Conservation (phyloP, 2,329 filamentous ascomycete genomes). For the Colletotrichum spaethianum region DNA sequence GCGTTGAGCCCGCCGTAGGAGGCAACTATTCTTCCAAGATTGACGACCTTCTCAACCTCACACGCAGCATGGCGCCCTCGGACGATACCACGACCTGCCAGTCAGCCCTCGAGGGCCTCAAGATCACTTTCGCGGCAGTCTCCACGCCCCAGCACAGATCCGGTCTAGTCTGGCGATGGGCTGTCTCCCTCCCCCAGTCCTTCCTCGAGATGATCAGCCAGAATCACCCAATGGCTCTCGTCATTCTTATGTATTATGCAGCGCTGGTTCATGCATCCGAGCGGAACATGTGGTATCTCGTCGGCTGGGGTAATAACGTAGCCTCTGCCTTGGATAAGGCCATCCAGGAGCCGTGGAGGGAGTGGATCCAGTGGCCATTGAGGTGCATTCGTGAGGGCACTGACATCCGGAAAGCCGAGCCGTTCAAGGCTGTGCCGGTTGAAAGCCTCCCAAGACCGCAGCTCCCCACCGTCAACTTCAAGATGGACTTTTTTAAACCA, state of each 20-base stretch:
- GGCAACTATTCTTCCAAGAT: constrained; percentile 32
- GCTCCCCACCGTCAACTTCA: constrained; percentile 4
- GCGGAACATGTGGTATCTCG: constrained; percentile 39
- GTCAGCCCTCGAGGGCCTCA: constrained; percentile 35
- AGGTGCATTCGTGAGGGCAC: constrained; percentile 30
- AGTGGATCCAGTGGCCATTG: constrained; percentile 38
- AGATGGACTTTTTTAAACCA: constrained; percentile 14
- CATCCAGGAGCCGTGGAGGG: constrained; percentile 38
- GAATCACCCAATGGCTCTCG: constrained; percentile 41
- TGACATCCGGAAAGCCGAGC: constrained; percentile 26
- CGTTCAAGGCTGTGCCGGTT: background rate
- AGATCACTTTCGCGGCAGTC: constrained; percentile 32
- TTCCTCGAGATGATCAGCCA: constrained; percentile 42
- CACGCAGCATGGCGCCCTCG: constrained; percentile 35
- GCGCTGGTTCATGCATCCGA: constrained; percentile 37
- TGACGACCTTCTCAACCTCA: constrained; percentile 35
- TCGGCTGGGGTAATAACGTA: constrained; percentile 27
- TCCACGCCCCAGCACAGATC: constrained; percentile 20
- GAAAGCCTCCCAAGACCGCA: background rate
- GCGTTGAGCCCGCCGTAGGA: constrained; percentile 21
- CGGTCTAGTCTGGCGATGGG: constrained; percentile 43
- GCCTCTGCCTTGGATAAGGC: constrained; percentile 27
- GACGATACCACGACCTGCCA: constrained; percentile 36
- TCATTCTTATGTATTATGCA: constrained; percentile 43
- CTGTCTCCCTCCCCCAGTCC: constrained; percentile 38